Evolutionary conservation across 2,329 filamentous ascomycete genomes (phyloP).

Genomic region (Colletotrichum siamense): DNA sequence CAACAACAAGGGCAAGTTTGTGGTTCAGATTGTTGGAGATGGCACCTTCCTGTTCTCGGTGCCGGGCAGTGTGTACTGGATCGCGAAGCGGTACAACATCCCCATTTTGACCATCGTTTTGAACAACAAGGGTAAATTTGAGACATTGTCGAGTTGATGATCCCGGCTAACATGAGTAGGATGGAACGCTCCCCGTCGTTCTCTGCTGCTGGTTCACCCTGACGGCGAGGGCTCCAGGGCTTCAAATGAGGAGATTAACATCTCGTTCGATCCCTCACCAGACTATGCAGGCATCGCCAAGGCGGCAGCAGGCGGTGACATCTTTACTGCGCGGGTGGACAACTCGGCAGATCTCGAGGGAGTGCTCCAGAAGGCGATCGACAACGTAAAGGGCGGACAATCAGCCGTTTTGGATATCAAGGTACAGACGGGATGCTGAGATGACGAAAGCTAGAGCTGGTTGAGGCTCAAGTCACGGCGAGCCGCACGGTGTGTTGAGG

Average conservation of each 20-base stretch:
- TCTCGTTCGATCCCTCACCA: constrained; percentile 48
- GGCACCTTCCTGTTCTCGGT: constrained; percentile 63
- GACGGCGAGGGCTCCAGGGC: constrained; percentile 44
- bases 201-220: constrained; percentile 48
- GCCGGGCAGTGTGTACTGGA: constrained; percentile 62
- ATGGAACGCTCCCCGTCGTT: constrained; percentile 51
- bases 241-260: constrained; percentile 51
- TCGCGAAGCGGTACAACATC: constrained; percentile 57
- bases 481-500: background rate
- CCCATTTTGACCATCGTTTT: constrained; percentile 60
- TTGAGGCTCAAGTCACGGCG: background rate
- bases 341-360: constrained; percentile 50
- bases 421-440: constrained; percentile 50
- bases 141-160: background rate
- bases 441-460: background rate
- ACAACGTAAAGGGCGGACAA: constrained; percentile 53
- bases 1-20: constrained; percentile 45
- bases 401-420: constrained; percentile 60
- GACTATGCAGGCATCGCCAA: constrained; percentile 40
- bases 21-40: constrained; percentile 62
- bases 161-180: constrained; percentile 26
- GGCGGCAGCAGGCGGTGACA: constrained; percentile 46
- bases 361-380: constrained; percentile 55
- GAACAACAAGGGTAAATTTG: constrained; percentile 57
- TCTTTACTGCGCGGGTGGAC: constrained; percentile 55